Evolutionary conservation across 2,329 filamentous ascomycete species (phyloP).

Genomic region (Arthrinium puccinioides): DNA sequence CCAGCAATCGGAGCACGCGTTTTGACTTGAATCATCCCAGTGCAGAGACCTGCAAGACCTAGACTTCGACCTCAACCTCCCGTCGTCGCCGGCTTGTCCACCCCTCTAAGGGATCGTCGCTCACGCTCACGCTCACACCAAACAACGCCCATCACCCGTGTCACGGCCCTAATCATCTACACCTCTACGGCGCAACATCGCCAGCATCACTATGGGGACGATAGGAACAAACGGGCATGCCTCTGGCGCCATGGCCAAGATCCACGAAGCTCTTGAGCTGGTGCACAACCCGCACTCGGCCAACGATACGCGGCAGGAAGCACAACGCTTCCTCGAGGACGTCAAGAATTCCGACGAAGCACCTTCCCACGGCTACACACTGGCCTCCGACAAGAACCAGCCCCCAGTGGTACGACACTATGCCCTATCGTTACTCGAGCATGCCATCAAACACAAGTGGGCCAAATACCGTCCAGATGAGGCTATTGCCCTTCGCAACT

Average conservation of each 20-base stretch:
- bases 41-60: neutral
- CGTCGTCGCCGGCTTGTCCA: too few species aligned
- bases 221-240: slow-evolving; percentile 28
- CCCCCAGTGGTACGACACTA: slow-evolving; percentile 85
- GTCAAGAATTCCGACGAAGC: slow-evolving; percentile 75
- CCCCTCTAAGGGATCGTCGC: slow-evolving; percentile 1
- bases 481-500: slow-evolving; percentile 60
- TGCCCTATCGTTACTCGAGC: slow-evolving; percentile 84
- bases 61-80: neutral
- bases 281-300: slow-evolving; percentile 77
- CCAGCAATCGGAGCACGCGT: too few species aligned
- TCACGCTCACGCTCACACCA: neutral
- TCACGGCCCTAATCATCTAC: too few species aligned
- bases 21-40: too few species aligned
- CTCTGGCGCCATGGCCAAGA: slow-evolving; percentile 42
- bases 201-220: slow-evolving; percentile 14
- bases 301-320: slow-evolving; percentile 75
- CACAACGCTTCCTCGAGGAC: slow-evolving; percentile 77
- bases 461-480: slow-evolving; percentile 64
- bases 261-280: slow-evolving; percentile 78
- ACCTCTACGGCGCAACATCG: neutral
- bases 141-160: too few species aligned
- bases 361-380: slow-evolving; percentile 74
- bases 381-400: slow-evolving; percentile 70
- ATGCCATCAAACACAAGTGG: slow-evolving; percentile 82